Conservation (phyloP, 2,329 filamentous ascomycete genomes). For the Grosmannia huntii region DNA sequence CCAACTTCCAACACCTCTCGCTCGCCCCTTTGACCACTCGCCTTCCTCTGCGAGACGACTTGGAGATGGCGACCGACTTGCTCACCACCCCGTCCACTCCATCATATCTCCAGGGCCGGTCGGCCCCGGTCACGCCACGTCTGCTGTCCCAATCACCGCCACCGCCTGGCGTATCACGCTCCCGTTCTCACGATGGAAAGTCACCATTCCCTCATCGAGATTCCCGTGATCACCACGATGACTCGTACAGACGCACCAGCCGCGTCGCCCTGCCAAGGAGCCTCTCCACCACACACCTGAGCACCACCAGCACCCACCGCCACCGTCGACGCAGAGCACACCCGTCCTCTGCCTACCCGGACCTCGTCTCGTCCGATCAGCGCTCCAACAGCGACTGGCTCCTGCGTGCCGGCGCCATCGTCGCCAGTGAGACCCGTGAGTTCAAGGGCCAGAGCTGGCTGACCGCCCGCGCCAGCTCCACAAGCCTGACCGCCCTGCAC, state of each 20-base stretch:
- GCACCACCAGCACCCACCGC: conserved; percentile 10
- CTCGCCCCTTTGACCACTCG: conserved; percentile 52
- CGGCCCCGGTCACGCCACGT: conserved; percentile 51
- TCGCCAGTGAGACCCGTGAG: conserved; percentile 50
- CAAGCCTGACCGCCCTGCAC: conserved; percentile 40
- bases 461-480: conserved; percentile 51
- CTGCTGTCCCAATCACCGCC: conserved; percentile 47
- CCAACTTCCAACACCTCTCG: conserved; percentile 45
- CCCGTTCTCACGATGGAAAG: not conserved
- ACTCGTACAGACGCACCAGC: not conserved
- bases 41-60: conserved; percentile 41
- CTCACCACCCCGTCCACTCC: conserved; percentile 20
- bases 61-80: conserved; percentile 19
- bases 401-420: conserved; percentile 46
- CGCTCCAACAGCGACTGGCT: conserved; percentile 50
- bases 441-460: conserved; percentile 60
- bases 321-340: conserved; percentile 12
- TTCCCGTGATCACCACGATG: not conserved
- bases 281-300: conserved; percentile 49
- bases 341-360: conserved; percentile 13
- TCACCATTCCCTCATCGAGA: not conserved
- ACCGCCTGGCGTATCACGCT: not conserved
- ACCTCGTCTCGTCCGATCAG: conserved; percentile 11
- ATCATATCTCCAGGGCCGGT: conserved; percentile 49
- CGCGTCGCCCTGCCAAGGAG: conserved; percentile 36